Base-by-base conservation (phyloP, 2,329 filamentous ascomycete species). In the Penicillium oxalicum region DNA sequence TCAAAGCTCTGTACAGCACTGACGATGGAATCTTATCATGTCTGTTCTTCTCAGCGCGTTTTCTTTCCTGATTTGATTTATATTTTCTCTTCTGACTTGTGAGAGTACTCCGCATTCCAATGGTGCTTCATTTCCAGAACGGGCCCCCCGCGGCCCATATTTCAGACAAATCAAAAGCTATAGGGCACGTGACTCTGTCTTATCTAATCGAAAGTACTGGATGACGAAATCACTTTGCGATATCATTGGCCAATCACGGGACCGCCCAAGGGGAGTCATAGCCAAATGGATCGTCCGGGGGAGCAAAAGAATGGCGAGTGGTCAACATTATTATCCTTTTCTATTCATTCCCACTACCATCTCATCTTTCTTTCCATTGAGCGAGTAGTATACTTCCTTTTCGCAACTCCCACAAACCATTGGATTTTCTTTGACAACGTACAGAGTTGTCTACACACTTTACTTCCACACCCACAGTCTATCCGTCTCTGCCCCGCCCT, bases 401-500 rank as follows among this genome's bases (percentile, higher is more conserved):
- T 32, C 3, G 29, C 29, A 7, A 32, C 8, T 32, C 11, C 11
- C 29, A 11, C 8, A 11, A 32, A 7, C 29, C 3, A 32, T 32
- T 32, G 29, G 11, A 11, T 11, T 2, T 9, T 45, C 36, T 36
- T 49, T 45, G n/a, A 35, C 26, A 29, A 24, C 46, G 41, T 13
- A 46, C 18, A n/a, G 13, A 35, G 9, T 13, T 18, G 9, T 7
- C 40, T 8, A 27, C 36, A n/a, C 28, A 35, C 24, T 27, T 45
- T 26, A 42, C 38, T 28, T 38, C 24, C 45, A 25, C 40, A 45
- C 42, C 24, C 26, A 26, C 42, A 38, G 27, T 11, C 29, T 32
- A 33, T 44, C 36, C 44, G 32, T 49, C 27, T 56, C 50, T 51
- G 53, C 56, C 58, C 61, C 52, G 57, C 64, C 58, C 57, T 58